These are phyloP conservation scores for Colletotrichum incanum DNA, from an alignment of 2,329 filamentous ascomycete genomes.

Conservation along the genomic window DNA sequence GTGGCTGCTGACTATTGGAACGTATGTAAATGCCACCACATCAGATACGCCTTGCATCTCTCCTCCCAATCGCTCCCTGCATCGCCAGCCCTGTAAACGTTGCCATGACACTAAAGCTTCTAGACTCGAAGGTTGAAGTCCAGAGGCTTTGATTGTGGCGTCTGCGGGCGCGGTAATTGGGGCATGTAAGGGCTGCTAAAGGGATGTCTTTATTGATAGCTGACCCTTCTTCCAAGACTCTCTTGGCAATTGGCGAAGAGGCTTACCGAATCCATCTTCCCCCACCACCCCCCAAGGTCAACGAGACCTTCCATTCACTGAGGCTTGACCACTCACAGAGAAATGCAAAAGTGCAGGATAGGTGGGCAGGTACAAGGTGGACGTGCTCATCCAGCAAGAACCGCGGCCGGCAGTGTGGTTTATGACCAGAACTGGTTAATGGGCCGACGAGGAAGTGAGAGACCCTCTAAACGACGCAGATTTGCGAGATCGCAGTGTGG, in stretches of 20 bases:
- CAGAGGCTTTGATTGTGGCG: slow-evolving; percentile 25
- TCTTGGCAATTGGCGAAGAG: background rate
- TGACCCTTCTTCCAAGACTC: slow-evolving; percentile 6
- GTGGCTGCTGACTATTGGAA: slow-evolving; percentile 42
- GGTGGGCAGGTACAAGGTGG: slow-evolving; percentile 13
- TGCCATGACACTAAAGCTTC: slow-evolving; percentile 33
- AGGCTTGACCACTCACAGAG: background rate
- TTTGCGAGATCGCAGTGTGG: slow-evolving; percentile 39
- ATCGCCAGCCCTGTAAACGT: slow-evolving; percentile 32
- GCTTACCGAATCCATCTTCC: background rate
- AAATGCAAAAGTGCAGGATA: background rate
- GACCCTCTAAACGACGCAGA: slow-evolving; percentile 23
- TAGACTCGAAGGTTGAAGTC: slow-evolving; percentile 25
- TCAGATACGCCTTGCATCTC: slow-evolving; percentile 17
- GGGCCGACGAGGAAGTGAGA: slow-evolving; percentile 17
- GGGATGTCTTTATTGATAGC: background rate
- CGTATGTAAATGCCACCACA: slow-evolving; percentile 25
- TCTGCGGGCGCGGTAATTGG: slow-evolving; percentile 28
- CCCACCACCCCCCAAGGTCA: background rate
- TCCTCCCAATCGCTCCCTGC: slow-evolving; percentile 1
- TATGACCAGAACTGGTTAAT: slow-evolving; percentile 17
- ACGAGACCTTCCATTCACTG: background rate
- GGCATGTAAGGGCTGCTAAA: slow-evolving; percentile 3
- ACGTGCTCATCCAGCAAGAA: slow-evolving; percentile 17
- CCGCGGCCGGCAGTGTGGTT: slow-evolving; percentile 35